Percentiles rank a stretch among this genome's conserved stretches.
Evolutionary conservation across 2,329 filamentous ascomycete species (phyloP).

Genomic region (Cytospora paraplurivora): DNA sequence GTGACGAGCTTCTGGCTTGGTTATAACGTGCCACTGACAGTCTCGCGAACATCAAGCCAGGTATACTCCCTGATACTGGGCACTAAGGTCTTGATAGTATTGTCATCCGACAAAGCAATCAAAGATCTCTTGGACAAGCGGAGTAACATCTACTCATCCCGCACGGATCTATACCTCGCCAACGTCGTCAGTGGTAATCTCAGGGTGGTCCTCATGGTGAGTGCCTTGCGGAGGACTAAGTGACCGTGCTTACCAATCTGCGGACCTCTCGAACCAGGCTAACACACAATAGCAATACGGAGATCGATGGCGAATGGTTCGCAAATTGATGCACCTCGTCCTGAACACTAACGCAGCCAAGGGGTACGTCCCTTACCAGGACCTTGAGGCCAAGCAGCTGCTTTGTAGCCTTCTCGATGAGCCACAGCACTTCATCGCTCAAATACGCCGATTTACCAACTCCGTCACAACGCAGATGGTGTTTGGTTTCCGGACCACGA

Average conservation of each 20-base stretch:
- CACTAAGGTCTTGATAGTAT: conserved; percentile 48
- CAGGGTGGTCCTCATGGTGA: conserved; percentile 20
- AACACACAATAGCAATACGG: conserved; percentile 37
- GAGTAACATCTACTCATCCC: conserved; percentile 51
- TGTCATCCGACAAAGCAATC: conserved; percentile 47
- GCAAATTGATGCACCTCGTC: conserved; percentile 46
- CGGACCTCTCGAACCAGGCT: neutral
- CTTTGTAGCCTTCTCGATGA: conserved; percentile 48
- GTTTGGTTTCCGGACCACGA: conserved; percentile 48
- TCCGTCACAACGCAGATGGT: conserved; percentile 53
- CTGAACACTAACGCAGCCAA: conserved; percentile 50
- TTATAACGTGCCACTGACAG: conserved; percentile 23
- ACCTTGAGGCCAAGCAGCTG: conserved; percentile 58
- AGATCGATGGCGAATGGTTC: conserved; percentile 39
- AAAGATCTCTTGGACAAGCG: conserved; percentile 56
- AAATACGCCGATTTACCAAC: conserved; percentile 51
- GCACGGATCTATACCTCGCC: conserved; percentile 34
- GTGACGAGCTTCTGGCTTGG: neutral
- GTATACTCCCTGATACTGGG: conserved; percentile 55
- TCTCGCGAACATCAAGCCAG: conserved; percentile 38
- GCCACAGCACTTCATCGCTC: conserved; percentile 45
- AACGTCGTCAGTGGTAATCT: conserved; percentile 5
- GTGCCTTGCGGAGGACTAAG: neutral
- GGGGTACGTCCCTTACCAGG: conserved; percentile 57
- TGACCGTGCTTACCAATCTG: neutral